phyloP scores from a whole-genome alignment of 2,329 filamentous ascomycete genomes.

The Calonectria naviculata region DNA sequence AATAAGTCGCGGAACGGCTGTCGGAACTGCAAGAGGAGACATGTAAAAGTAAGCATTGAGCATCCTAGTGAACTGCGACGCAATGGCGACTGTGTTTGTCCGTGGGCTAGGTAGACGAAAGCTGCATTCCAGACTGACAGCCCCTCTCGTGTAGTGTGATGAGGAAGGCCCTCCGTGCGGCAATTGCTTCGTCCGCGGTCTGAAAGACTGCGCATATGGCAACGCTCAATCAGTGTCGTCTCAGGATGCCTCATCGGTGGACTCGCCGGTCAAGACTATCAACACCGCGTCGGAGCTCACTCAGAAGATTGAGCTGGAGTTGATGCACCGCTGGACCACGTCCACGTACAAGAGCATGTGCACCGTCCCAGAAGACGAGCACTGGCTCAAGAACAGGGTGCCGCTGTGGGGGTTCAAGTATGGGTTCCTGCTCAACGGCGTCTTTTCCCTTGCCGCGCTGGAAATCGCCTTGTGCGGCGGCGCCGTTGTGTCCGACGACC shows the following conservation, averaged over 20 bases:
- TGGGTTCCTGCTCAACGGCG: constrained; percentile 52
- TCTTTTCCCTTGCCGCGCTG: constrained; percentile 39
- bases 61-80: neutral
- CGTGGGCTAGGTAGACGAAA: neutral
- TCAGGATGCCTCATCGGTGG: neutral
- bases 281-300: constrained; percentile 28
- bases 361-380: constrained; percentile 50
- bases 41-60: constrained; percentile 34
- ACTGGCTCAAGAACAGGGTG: constrained; percentile 47
- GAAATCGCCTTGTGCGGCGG: constrained; percentile 36
- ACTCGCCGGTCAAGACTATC: constrained; percentile 13
- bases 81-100: neutral
- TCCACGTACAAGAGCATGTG: constrained; percentile 53
- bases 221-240: neutral
- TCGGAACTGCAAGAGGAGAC: constrained; percentile 39
- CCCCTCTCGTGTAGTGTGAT: constrained; percentile 43
- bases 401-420: constrained; percentile 50
- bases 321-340: constrained; percentile 64
- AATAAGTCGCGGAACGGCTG: constrained; percentile 40
- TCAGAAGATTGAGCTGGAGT: constrained; percentile 55
- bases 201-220: constrained; percentile 35
- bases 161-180: constrained; percentile 49
- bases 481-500: constrained; percentile 24
- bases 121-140: neutral
- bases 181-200: constrained; percentile 43